A percentile compares a stretch with the other conserved stretches of the same genome.
phyloP scores from a whole-genome alignment of 1,139 yeast species.

The Suhomyces panamericanus region DNA sequence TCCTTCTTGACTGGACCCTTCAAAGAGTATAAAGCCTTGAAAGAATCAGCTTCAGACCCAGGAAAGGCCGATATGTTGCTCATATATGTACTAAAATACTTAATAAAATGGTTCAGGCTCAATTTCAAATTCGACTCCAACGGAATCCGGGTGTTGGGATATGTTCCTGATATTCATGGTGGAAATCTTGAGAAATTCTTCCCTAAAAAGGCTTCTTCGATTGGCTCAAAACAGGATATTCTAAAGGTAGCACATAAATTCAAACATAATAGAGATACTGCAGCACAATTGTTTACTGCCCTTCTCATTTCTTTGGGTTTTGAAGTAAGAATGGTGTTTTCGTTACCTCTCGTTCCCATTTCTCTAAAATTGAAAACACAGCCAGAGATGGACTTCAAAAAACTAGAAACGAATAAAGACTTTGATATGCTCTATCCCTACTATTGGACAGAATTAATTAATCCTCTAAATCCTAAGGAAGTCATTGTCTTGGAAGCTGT shows the following conservation, averaged over 20 bases:
- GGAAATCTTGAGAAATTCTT: conserved; percentile 19
- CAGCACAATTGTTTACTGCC: conserved; percentile 39
- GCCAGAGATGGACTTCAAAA: conserved; percentile 27
- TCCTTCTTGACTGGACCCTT: conserved; percentile 17
- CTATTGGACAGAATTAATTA: conserved; percentile 42
- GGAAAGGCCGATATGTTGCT: conserved; percentile 25
- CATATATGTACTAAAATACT: conserved; percentile 35
- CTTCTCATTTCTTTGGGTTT: conserved; percentile 35
- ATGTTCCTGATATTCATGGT: conserved; percentile 19
- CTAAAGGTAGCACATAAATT: conserved; percentile 25
- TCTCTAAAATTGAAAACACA: conserved; percentile 19
- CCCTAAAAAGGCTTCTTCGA: conserved; percentile 22
- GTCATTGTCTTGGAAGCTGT: conserved; percentile 32
- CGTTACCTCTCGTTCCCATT: conserved; percentile 32
- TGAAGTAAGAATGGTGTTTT: conserved; percentile 35
- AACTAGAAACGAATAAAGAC: conserved; percentile 30
- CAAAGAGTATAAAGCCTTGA: conserved; percentile 16
- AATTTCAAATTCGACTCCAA: conserved; percentile 35
- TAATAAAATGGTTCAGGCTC: conserved; percentile 40
- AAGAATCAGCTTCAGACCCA: not conserved
- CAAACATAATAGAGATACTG: conserved; percentile 39
- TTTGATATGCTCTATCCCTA: conserved; percentile 41
- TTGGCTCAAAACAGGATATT: conserved; percentile 18
- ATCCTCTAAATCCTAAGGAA: conserved; percentile 32
- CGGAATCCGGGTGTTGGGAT: conserved; percentile 39